A percentile compares a stretch with the other conserved stretches of the same genome.
Evolutionary conservation across 352 stramenopile genomes (phyloP).

Genomic region (Phytophthora fragariaefolia): DNA sequence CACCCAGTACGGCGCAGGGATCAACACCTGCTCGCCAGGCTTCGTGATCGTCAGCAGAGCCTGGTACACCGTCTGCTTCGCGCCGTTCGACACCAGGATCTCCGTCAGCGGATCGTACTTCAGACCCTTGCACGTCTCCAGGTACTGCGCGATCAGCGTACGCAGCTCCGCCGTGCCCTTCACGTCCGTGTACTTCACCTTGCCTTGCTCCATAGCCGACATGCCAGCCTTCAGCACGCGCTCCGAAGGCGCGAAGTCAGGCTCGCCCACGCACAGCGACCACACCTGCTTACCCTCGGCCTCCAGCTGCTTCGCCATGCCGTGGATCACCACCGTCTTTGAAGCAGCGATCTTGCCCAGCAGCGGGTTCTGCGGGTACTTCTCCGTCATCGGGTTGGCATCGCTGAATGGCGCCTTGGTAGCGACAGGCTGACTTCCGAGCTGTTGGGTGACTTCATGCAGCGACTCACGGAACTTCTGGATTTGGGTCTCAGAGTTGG

Average conservation of each 20-base stretch:
- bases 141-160: slow-evolving; percentile 87
- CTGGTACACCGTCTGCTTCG: slow-evolving; percentile 96
- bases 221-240: slow-evolving; percentile 88
- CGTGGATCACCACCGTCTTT: slow-evolving; percentile 95
- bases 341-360: slow-evolving; percentile 85
- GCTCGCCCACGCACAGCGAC: no score
- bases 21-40: slow-evolving; percentile 94
- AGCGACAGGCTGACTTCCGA: slow-evolving; percentile 28
- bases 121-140: slow-evolving; percentile 87
- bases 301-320: slow-evolving; percentile 94
- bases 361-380: slow-evolving; percentile 81
- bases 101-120: slow-evolving; percentile 89
- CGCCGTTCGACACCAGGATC: slow-evolving; percentile 96
- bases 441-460: slow-evolving; percentile 54
- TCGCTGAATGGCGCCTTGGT: not conserved
- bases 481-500: slow-evolving; percentile 87
- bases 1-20: slow-evolving; percentile 98
- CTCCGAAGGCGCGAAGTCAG: slow-evolving; percentile 91
- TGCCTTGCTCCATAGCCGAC: slow-evolving; percentile 57
- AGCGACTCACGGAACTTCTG: slow-evolving; percentile 76
- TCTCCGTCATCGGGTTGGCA: slow-evolving; percentile 46
- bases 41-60: slow-evolving; percentile 92
- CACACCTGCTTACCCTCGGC: slow-evolving; percentile 88
- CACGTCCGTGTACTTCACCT: slow-evolving; percentile 95
- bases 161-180: slow-evolving; percentile 89